These are phyloP conservation scores for Coprinopsis marcescibilis DNA, from an alignment of 768 basidiomycete genomes.

Conservation along the genomic window DNA sequence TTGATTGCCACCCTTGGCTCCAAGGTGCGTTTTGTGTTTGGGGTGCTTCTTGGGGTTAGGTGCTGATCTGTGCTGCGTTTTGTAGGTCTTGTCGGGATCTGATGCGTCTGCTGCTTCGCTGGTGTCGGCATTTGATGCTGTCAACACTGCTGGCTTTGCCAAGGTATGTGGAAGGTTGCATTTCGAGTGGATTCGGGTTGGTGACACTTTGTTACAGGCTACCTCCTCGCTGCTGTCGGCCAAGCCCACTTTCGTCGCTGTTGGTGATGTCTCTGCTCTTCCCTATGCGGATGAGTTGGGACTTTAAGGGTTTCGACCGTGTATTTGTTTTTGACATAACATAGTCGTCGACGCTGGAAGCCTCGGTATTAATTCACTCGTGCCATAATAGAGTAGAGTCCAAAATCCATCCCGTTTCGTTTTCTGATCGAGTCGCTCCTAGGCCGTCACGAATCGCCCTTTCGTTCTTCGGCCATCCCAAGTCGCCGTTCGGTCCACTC, in stretches of 20 bases:
- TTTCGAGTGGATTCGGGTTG: no score
- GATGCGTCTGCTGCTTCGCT: slow-evolving; percentile 53
- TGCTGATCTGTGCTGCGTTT: neutral
- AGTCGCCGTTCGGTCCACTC: no score
- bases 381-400: no score
- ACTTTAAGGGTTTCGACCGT: no score
- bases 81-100: slow-evolving; percentile 53
- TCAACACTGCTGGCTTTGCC: slow-evolving; percentile 59
- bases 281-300: slow-evolving; percentile 85
- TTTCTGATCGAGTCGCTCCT: no score
- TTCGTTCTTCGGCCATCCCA: no score
- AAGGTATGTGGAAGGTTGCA: slow-evolving; percentile 69
- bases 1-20: slow-evolving; percentile 54
- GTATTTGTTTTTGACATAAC: no score
- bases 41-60: slow-evolving; percentile 3
- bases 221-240: slow-evolving; percentile 58
- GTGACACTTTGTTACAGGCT: slow-evolving; percentile 38
- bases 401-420: no score
- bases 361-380: no score
- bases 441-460: no score
- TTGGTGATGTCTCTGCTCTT: slow-evolving; percentile 71
- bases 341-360: no score
- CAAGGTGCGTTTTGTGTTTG: slow-evolving; percentile 42
- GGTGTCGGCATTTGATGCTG: slow-evolving; percentile 65
- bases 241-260: slow-evolving; percentile 83